These are phyloP conservation scores for Fusarium sp. DNA, from an alignment of 2,329 filamentous ascomycete genomes.

Conservation along the genomic window DNA sequence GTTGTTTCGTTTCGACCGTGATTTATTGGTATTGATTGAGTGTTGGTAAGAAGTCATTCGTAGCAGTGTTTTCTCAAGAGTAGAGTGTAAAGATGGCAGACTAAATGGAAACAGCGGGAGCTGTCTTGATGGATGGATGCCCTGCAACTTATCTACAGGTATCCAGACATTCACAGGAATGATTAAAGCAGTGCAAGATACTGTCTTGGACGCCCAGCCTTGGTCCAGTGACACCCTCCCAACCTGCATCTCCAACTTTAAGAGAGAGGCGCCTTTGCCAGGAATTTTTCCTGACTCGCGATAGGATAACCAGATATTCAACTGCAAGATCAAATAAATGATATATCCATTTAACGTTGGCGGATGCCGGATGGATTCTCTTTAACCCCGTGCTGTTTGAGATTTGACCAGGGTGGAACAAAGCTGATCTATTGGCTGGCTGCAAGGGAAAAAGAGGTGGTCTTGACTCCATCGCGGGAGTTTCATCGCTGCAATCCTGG, in stretches of 20 bases:
- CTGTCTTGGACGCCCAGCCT: slow-evolving; percentile 21
- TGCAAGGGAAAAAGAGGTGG: slow-evolving; percentile 29
- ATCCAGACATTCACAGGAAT: slow-evolving; percentile 37
- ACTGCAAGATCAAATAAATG: neutral
- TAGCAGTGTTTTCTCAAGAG: neutral
- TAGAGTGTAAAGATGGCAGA: neutral
- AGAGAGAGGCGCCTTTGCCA: slow-evolving; percentile 17
- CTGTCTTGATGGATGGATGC: slow-evolving; percentile 10
- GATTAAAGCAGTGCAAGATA: neutral
- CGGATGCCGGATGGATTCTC: neutral
- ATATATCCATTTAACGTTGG: neutral
- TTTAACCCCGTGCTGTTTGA: slow-evolving; percentile 40
- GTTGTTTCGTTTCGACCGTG: slow-evolving; percentile 41
- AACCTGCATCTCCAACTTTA: slow-evolving; percentile 3
- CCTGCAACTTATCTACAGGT: slow-evolving; percentile 34
- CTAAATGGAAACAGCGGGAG: slow-evolving; percentile 6
- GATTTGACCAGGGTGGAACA: slow-evolving; percentile 32
- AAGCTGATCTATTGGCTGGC: slow-evolving; percentile 30
- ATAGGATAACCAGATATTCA: neutral
- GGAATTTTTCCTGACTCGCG: slow-evolving; percentile 30
- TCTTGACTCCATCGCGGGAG: slow-evolving; percentile 22
- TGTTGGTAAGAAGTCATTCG: slow-evolving; percentile 5
- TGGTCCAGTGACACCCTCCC: slow-evolving; percentile 5
- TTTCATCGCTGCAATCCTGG: slow-evolving; percentile 37
- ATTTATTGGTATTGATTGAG: neutral